Percentiles rank a stretch among this genome's conserved stretches.
Conservation (phyloP, 164 flowering plant genomes). For the Annona cherimola region DNA sequence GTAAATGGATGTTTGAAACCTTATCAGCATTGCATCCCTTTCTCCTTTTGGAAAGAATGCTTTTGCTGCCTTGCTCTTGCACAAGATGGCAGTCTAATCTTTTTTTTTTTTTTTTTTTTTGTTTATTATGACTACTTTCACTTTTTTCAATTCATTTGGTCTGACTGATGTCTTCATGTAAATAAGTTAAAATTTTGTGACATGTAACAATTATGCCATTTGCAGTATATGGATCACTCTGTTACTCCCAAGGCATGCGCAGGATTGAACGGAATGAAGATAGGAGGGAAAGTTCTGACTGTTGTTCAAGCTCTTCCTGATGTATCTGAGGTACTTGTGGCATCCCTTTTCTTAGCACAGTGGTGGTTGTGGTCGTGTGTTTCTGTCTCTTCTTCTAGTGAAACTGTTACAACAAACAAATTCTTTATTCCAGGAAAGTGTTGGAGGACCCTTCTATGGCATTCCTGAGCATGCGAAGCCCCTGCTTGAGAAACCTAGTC, state of each 20-base stretch:
- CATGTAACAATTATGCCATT: background rate
- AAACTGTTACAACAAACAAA: background rate
- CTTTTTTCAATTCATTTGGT: too few species aligned
- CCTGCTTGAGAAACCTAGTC: slow-evolving; percentile 71
- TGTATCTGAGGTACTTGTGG: slow-evolving; percentile 28
- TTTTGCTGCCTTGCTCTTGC: background rate
- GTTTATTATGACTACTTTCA: too few species aligned
- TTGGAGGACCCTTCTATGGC: slow-evolving; percentile 38
- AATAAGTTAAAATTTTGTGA: too few species aligned
- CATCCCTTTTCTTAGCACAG: background rate
- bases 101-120: too few species aligned
- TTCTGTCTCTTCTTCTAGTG: background rate
- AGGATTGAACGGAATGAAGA: slow-evolving; percentile 89
- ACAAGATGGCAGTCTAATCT: background rate
- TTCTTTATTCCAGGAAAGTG: slow-evolving; percentile 41
- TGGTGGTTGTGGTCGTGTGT: background rate
- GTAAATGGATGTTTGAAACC: too few species aligned
- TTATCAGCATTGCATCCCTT: too few species aligned
- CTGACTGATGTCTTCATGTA: too few species aligned
- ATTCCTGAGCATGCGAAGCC: slow-evolving; percentile 82
- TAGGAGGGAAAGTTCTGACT: slow-evolving; percentile 80
- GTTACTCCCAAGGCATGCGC: slow-evolving; percentile 86
- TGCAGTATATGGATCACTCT: slow-evolving; percentile 81
- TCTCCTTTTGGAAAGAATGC: background rate
- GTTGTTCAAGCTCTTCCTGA: slow-evolving; percentile 65